Base-by-base conservation (phyloP, 208 protist genomes). In the Trypanosoma mega region DNA sequence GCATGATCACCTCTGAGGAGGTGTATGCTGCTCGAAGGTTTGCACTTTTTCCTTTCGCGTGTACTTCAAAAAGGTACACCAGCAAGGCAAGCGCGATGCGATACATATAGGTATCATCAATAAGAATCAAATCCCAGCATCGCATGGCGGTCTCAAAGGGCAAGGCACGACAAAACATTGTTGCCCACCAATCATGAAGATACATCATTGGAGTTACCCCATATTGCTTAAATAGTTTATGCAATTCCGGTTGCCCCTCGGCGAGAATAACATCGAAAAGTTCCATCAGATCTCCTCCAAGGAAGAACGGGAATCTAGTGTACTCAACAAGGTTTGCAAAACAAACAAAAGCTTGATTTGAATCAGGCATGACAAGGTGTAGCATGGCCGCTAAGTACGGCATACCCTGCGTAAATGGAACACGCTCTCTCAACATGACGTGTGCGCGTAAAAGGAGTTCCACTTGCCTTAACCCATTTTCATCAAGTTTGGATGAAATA, bases 341-440 rank as follows among this genome's bases (percentile, higher is more conserved):
- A 23, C 29, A 60, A 0, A 72, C 33, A 51, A 72, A 72, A 14
- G 63, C 57, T 20, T 67, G 46, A 16, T 16, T 26, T 12, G 34
- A 26, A 44, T 67, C 48, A 9, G 8, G 6, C 7, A 53, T 26
- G 5, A 70, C 46, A 18, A 69, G 45, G 30, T 63, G 4, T 21
- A 72, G 18, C 62, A 72, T 72, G 29, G 49, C 44, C 21, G 60
- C 66, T 23, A 72, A 16, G 29, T 63, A 72, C 11, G 46, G 21
- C 66, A 72, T 72, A 16, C 63, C 66, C 30, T 72, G 63, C 23
- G 70, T 48, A 48, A 70, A 72, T 1, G 47, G 60, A 49, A 68
- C 2, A 21, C 70, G 60, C 8, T 58, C 46, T 1, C 62, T 20
- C 26, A 63, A 20, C 21, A 70, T 39, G 11, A 68, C 36, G 23